Evolutionary conservation across 768 basidiomycete genomes (phyloP).

Genomic region (Lentinula edodes): DNA sequence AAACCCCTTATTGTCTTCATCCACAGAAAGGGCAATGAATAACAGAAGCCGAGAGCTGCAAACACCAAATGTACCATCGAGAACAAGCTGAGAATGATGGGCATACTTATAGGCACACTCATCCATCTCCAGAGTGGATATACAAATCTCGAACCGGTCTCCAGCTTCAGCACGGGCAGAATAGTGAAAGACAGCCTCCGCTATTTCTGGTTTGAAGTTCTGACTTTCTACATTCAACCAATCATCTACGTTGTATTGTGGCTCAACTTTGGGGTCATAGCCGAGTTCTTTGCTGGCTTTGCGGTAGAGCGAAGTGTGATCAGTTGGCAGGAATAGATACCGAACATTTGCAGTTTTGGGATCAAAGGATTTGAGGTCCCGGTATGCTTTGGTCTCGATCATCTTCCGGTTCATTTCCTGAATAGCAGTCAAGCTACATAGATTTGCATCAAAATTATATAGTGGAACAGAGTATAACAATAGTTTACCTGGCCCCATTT

Average conservation of each 20-base stretch:
- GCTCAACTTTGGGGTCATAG: background rate
- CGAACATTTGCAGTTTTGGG: conserved; percentile 12
- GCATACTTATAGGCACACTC: conserved; percentile 17
- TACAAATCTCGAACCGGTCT: conserved; percentile 25
- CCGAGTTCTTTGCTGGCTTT: background rate
- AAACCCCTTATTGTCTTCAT: conserved; percentile 20
- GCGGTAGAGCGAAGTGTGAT: conserved; percentile 18
- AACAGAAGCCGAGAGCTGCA: conserved; percentile 17
- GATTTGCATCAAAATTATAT: background rate
- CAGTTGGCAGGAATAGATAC: conserved; percentile 12
- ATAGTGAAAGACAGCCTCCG: conserved; percentile 21
- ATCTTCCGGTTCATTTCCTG: conserved; percentile 6
- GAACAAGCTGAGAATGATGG: conserved; percentile 13
- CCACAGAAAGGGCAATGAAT: conserved; percentile 25
- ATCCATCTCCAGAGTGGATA: conserved; percentile 22
- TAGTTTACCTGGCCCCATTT: conserved; percentile 10
- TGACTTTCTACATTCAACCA: conserved; percentile 12
- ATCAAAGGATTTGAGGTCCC: background rate
- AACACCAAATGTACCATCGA: conserved; percentile 20
- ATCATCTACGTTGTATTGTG: conserved; percentile 12
- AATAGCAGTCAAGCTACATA: conserved; percentile 11
- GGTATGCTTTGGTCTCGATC: conserved; percentile 6
- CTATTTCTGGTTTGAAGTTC: background rate
- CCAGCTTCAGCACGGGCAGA: conserved; percentile 9
- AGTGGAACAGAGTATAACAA: background rate